These are phyloP conservation scores for Exidia glandulosa DNA, from an alignment of 768 basidiomycete genomes.

Conservation along the genomic window DNA sequence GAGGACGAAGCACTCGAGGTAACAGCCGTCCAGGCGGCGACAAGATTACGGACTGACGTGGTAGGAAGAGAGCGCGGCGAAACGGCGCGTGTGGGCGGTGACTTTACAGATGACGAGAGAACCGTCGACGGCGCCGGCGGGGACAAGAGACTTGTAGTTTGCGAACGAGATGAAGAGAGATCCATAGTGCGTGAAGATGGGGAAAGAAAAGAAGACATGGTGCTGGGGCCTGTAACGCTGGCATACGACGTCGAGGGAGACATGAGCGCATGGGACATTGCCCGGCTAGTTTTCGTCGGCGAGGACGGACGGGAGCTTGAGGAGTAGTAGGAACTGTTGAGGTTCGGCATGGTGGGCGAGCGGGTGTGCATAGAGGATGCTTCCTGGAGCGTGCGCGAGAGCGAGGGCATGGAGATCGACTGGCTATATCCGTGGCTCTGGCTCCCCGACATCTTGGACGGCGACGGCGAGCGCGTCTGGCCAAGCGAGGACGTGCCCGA, in stretches of 20 bases:
- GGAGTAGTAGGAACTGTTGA: constrained; percentile 7
- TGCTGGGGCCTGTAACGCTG: constrained; percentile 12
- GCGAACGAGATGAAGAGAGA: background rate
- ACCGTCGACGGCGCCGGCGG: constrained; percentile 1
- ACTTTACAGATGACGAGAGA: constrained; percentile 1
- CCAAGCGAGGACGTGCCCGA: constrained; percentile 45
- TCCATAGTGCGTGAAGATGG: constrained; percentile 27
- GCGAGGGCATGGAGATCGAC: constrained; percentile 30
- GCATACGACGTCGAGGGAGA: constrained; percentile 18
- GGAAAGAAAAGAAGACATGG: constrained; percentile 36
- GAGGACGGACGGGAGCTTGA: constrained; percentile 36
- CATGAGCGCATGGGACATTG: too few relatives aligned
- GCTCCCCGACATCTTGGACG: constrained; percentile 18
- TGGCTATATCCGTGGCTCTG: constrained; percentile 26
- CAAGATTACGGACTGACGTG: constrained; percentile 65
- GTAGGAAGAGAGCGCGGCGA: constrained; percentile 1
- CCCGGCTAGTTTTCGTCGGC: constrained; percentile 36
- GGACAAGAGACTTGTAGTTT: constrained; percentile 1
- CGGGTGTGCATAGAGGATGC: constrained; percentile 13
- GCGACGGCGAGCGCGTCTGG: constrained; percentile 18
- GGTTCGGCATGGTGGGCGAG: background rate
- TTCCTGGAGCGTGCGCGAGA: constrained; percentile 24
- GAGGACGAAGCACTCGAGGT: constrained; percentile 22
- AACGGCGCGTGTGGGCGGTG: background rate
- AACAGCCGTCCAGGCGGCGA: constrained; percentile 51